phyloP scores from a whole-genome alignment of 768 basidiomycete species.

The Clathrus columnatus region DNA sequence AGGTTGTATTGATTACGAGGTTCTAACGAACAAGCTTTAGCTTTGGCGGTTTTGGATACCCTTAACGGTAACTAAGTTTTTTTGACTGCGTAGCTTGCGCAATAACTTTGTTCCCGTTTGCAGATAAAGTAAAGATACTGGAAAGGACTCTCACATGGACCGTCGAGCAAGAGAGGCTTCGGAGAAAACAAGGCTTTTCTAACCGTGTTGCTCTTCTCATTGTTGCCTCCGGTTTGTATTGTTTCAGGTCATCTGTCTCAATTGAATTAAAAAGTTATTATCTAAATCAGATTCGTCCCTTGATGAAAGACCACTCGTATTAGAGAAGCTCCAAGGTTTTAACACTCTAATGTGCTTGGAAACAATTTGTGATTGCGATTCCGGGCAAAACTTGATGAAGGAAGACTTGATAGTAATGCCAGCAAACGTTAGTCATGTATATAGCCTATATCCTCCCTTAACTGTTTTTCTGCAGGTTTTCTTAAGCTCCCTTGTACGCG shows the following conservation, averaged over 20 bases:
- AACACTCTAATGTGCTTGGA: conserved; percentile 21
- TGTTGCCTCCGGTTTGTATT: conserved; percentile 22
- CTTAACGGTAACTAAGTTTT: conserved; percentile 19
- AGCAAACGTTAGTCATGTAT: conserved; percentile 26
- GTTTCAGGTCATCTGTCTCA: not conserved
- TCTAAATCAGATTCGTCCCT: conserved; percentile 2
- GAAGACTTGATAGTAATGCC: conserved; percentile 34
- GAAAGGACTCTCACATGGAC: conserved; percentile 23
- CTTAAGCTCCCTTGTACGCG: conserved; percentile 29
- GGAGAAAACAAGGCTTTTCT: conserved; percentile 12
- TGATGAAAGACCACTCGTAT: conserved; percentile 6
- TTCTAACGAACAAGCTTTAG: conserved; percentile 16
- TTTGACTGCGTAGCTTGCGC: not conserved
- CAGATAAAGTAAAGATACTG: conserved; percentile 24
- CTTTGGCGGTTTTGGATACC: conserved; percentile 26
- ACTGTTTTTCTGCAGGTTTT: conserved; percentile 27
- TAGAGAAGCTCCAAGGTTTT: conserved; percentile 12
- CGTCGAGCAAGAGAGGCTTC: conserved; percentile 18
- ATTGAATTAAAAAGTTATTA: not conserved
- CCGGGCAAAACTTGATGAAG: conserved; percentile 20
- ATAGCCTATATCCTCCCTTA: conserved; percentile 1
- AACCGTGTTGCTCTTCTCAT: conserved; percentile 24
- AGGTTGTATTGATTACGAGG: not conserved
- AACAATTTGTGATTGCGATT: conserved; percentile 17
- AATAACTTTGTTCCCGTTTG: not conserved